Conservation (phyloP, 164 flowering plant species). For the Piper longum region DNA sequence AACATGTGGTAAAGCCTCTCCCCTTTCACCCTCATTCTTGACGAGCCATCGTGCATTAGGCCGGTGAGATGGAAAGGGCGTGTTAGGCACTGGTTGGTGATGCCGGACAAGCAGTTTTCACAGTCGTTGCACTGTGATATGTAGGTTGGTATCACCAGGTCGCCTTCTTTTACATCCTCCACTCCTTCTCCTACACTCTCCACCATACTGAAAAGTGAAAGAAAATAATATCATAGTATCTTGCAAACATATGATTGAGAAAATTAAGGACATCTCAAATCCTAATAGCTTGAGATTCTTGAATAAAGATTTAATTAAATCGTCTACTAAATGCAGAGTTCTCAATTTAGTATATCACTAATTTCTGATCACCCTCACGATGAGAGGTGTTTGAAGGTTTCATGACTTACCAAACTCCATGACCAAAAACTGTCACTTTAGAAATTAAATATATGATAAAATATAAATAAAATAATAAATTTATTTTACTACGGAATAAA, state of each 20-base stretch:
- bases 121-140: slow-evolving; percentile 27
- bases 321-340: too few relatives aligned
- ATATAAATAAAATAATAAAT: too few relatives aligned
- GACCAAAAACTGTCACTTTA: too few relatives aligned
- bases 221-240: background rate
- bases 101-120: slow-evolving; percentile 17
- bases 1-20: slow-evolving; percentile 22
- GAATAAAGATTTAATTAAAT: too few relatives aligned
- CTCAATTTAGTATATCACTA: too few relatives aligned
- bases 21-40: slow-evolving; percentile 20
- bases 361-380: too few relatives aligned
- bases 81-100: slow-evolving; percentile 18
- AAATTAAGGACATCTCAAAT: background rate
- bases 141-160: slow-evolving; percentile 29
- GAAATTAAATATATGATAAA: too few relatives aligned
- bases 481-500: too few relatives aligned
- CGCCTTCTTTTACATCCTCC: slow-evolving; percentile 25
- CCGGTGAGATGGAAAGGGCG: slow-evolving; percentile 13
- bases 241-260: background rate
- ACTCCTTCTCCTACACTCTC: slow-evolving; percentile 39
- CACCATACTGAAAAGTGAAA: slow-evolving; percentile 5
- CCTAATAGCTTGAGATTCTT: too few relatives aligned
- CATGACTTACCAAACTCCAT: too few relatives aligned
- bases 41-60: slow-evolving; percentile 27
- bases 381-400: too few relatives aligned